Evolutionary conservation across 2,329 filamentous ascomycete genomes (phyloP).

Genomic region (Calonectria naviculata): DNA sequence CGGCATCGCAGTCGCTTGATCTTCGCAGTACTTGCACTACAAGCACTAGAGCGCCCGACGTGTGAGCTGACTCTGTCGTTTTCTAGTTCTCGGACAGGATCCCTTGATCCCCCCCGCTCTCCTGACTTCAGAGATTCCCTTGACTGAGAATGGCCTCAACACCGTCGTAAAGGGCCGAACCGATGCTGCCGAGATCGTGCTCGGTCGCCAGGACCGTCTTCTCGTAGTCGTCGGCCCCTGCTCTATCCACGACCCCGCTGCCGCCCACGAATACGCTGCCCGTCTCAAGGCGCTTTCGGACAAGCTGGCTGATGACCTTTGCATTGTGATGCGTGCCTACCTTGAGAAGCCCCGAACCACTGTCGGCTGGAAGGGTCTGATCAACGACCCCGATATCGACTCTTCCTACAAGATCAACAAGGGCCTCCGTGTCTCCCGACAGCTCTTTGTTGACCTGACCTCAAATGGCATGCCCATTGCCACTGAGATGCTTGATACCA

Average conservation of each 20-base stretch:
- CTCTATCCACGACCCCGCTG: slow-evolving; percentile 93
- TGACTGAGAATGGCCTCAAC: slow-evolving; percentile 69
- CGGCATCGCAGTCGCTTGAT: not conserved
- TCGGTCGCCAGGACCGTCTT: slow-evolving; percentile 84
- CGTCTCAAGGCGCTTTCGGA: slow-evolving; percentile 81
- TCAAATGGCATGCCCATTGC: slow-evolving; percentile 91
- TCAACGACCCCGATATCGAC: slow-evolving; percentile 99
- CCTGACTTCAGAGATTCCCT: slow-evolving; percentile 87
- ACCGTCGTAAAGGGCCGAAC: slow-evolving; percentile 79
- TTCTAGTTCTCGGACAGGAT: slow-evolving; percentile 90
- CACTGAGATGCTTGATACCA: slow-evolving; percentile 98
- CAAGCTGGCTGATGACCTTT: slow-evolving; percentile 84
- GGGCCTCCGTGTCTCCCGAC: slow-evolving; percentile 89
- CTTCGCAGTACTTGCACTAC: not conserved
- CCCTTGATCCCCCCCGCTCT: slow-evolving; percentile 90
- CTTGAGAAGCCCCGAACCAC: slow-evolving; percentile 99
- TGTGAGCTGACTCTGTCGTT: slow-evolving; percentile 33
- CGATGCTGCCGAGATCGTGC: slow-evolving; percentile 79
- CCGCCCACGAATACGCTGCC: slow-evolving; percentile 88
- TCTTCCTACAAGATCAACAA: slow-evolving; percentile 99
- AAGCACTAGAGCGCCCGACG: not conserved
- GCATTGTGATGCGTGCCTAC: slow-evolving; percentile 98
- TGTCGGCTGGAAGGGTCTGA: slow-evolving; percentile 98
- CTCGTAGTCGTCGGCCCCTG: slow-evolving; percentile 96
- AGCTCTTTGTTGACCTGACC: slow-evolving; percentile 94